Evolutionary conservation across 352 stramenopile genomes (phyloP).

Genomic region (Peronospora destructor): DNA sequence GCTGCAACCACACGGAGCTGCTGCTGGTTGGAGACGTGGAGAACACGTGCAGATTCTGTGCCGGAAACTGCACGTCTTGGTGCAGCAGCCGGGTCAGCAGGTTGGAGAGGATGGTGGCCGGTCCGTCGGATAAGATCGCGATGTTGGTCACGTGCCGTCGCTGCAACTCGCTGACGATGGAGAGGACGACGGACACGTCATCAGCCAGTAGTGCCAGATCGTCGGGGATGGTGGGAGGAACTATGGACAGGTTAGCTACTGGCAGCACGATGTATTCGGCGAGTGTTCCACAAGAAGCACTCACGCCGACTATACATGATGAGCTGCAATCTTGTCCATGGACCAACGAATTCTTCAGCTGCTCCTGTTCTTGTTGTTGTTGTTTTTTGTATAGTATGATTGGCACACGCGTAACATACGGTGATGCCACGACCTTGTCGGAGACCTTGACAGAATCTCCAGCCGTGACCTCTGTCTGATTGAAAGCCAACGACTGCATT

Average conservation of each 20-base stretch:
- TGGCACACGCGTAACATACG: constrained; percentile 11
- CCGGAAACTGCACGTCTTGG: constrained; percentile 17
- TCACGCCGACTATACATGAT: constrained; percentile 34
- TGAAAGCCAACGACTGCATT: constrained; percentile 5
- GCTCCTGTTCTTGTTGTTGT: constrained; percentile 1
- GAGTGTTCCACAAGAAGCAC: constrained; percentile 26
- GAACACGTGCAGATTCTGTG: constrained; percentile 29
- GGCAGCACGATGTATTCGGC: constrained; percentile 41
- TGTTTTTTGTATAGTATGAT: neutral
- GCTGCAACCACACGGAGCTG: constrained; percentile 8
- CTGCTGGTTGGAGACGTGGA: constrained; percentile 11
- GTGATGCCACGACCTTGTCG: constrained; percentile 32
- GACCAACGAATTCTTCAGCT: neutral
- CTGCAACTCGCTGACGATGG: constrained; percentile 28
- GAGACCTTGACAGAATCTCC: constrained; percentile 15
- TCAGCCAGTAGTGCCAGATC: constrained; percentile 37
- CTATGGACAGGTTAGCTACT: constrained; percentile 23
- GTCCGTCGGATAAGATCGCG: constrained; percentile 24
- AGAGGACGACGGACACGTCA: constrained; percentile 35
- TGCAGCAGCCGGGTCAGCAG: constrained; percentile 30
- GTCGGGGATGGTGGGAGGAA: constrained; percentile 30
- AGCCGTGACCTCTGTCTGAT: constrained; percentile 4
- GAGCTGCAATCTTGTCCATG: neutral
- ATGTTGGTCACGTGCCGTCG: constrained; percentile 18
- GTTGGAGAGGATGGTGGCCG: constrained; percentile 21